Evolutionary conservation across 176 grass and related monocot species (phyloP), one percentile per base, ranked within the genome.

Genomic region (Ananas comosus): DNA sequence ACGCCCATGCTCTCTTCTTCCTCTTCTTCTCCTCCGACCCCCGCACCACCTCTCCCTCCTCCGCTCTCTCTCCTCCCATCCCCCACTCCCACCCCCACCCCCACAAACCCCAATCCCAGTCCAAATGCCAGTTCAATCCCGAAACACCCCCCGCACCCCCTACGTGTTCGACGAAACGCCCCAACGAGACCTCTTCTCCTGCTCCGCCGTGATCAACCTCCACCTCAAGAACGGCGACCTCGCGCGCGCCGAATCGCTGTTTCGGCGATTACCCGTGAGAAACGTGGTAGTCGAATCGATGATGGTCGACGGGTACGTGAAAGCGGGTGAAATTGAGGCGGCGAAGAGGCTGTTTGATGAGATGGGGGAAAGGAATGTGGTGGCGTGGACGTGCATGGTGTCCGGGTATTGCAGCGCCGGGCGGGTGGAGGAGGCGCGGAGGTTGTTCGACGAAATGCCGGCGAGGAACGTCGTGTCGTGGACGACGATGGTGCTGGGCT

Each of bases 401-500:
- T 69, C 65, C 6, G 75, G 75, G 47, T 77, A 77, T 29, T 77
- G 75, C 47, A 53, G 16, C 53, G 12, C 49, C 48, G 75, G 75
- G 27, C 65, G 65, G 47, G 52, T 69, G 5, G 28, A 69, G 1
- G 66, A 77, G 19, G 75, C 75, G 18, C 48, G 75, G 42, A 29
- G 53, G 11, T 13, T 77, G 16, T 77, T 77, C 14, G 19, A 77
- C 50, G n/a, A 48, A 19, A 77, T 77, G 75, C 75, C 75, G 19
- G 66, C 25, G 28, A 77, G 65, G 48, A 77, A 77, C 69, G 53
- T 77, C 33, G 75, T 77, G 66, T 69, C 75, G 49, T 77, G 75
- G 75, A 77, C 75, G 7, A 69, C 75, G 9, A 69, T 77, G 65
- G 51, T 77, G 18, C 17, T 63, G 42, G 75, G 75, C 5, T 77